phyloP scores from a whole-genome alignment of 2,329 filamentous ascomycete genomes.

The Trichoderma harzianum region DNA sequence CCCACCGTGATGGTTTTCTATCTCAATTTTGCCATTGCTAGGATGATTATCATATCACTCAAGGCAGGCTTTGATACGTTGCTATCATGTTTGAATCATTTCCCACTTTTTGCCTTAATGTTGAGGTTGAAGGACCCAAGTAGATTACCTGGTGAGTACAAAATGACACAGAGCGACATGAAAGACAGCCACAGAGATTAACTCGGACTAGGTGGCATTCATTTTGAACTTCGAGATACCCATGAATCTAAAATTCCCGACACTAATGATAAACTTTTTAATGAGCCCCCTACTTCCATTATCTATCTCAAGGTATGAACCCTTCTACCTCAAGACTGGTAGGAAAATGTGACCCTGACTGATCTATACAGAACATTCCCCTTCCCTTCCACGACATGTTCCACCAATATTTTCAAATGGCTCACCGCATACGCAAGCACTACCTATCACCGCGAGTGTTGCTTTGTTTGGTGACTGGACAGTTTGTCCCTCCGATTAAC shows the following conservation, averaged over 20 bases:
- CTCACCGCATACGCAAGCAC: constrained; percentile 86
- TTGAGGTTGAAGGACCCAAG: constrained; percentile 87
- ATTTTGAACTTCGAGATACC: constrained; percentile 83
- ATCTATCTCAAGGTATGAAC: constrained; percentile 76
- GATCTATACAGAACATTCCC: constrained; percentile 66
- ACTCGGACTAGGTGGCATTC: constrained; percentile 56
- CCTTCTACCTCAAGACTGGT: not conserved
- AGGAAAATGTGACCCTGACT: not conserved
- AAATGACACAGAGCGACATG: not conserved
- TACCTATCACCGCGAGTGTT: constrained; percentile 88
- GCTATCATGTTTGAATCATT: constrained; percentile 93
- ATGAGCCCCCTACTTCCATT: constrained; percentile 67
- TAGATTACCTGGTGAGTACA: constrained; percentile 69
- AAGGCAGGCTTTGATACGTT: constrained; percentile 90
- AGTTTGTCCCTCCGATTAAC: constrained; percentile 92
- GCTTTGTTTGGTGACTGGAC: constrained; percentile 81
- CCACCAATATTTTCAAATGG: constrained; percentile 94
- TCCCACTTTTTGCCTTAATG: constrained; percentile 96
- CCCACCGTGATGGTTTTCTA: constrained; percentile 97
- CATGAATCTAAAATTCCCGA: constrained; percentile 45
- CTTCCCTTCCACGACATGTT: constrained; percentile 93
- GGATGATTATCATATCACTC: constrained; percentile 90
- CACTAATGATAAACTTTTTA: constrained; percentile 37
- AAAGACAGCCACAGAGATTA: not conserved
- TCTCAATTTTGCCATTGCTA: constrained; percentile 86